A percentile compares a stretch with the other conserved stretches of the same genome.
phyloP scores from a whole-genome alignment of 441 rosid genomes.

The Brassica hybrid region DNA sequence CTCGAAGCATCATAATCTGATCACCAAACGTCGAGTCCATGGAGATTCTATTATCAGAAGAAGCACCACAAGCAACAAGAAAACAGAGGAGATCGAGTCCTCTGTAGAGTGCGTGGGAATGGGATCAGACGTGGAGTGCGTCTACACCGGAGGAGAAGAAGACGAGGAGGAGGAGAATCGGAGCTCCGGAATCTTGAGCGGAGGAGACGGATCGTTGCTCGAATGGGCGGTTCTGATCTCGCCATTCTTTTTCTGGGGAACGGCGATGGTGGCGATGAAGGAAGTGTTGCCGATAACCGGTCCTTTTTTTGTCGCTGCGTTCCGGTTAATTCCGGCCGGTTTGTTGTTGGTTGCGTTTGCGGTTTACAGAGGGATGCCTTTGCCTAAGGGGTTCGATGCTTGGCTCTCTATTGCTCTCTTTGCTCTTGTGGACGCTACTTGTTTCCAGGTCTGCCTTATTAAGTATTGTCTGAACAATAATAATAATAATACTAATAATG shows the following conservation, averaged over 20 bases:
- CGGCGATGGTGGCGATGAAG: constrained; percentile 98
- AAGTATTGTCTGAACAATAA: constrained; percentile 7
- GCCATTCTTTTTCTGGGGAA: constrained; percentile 95
- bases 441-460: constrained; percentile 67
- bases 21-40: constrained; percentile 25
- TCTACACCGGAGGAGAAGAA: constrained; percentile 30
- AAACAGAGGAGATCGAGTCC: constrained; percentile 39
- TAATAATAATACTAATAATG: too few species aligned
- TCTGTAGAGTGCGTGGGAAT: constrained; percentile 66
- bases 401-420: constrained; percentile 88
- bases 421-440: constrained; percentile 77
- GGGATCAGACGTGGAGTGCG: constrained; percentile 66
- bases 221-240: constrained; percentile 72
- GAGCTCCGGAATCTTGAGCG: constrained; percentile 34
- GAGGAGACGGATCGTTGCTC: constrained; percentile 31
- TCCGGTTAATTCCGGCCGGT: constrained; percentile 83
- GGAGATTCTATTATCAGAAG: constrained; percentile 36
- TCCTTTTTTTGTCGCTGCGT: constrained; percentile 81
- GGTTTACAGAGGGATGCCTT: constrained; percentile 55
- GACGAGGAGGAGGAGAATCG: constrained; percentile 26
- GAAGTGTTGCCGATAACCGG: constrained; percentile 85
- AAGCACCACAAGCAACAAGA: constrained; percentile 46
- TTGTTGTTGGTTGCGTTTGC: constrained; percentile 73
- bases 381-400: constrained; percentile 67
- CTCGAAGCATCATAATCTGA: constrained; percentile 29